Base-by-base conservation (phyloP, 768 basidiomycete species). In the Lactarius akahatsu region DNA sequence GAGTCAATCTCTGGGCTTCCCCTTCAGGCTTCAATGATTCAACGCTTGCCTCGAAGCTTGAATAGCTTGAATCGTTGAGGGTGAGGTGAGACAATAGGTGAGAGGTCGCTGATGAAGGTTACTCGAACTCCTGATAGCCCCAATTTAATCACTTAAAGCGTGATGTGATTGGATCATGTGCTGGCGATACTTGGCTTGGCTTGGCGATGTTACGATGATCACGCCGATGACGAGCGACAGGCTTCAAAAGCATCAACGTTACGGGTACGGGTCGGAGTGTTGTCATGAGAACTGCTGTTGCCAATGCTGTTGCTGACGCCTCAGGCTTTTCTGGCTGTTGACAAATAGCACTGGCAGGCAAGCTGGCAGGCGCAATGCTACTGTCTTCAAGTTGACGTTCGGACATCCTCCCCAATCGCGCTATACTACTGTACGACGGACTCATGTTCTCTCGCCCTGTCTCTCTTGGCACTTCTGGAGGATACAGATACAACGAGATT, bases 221-320 rank as follows among this genome's bases (percentile, higher is more conserved):
- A 50, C 11, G 47, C 11, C 23, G 47, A 23, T 32, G 30, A 32
- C 23, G 6, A 23, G 50, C 36, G 34, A 34, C 34, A 13, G 47
- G 0, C 1, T 13, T 50, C 23, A 13, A 36, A 36, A 36, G 36
- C 10, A 13, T 36, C 36, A 23, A 10, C 11, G 11, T 26, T 15
- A 26, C 13, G 3, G 11, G 47, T 23, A 11, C 23, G 50, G 2
- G 26, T 28, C 26, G 13, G n/a, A 34, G 40, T 13, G 50, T 52
- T 52, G 50, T 52, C 50, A 52, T 52, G 50, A 26, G 50, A 15
- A 52, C 50, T 52, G 23, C 50, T 50, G n/a, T 47, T 50, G 13
- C 4, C 47, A 23, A 50, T n/a, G 45, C n/a, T 3, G 45, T 47
- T 47, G 9, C 45, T 23, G 23, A 50, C 13, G 50, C 23, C 50